These are phyloP conservation scores for Microcyclospora tardicrescens DNA, from an alignment of 2,329 filamentous ascomycete genomes.

Conservation along the genomic window DNA sequence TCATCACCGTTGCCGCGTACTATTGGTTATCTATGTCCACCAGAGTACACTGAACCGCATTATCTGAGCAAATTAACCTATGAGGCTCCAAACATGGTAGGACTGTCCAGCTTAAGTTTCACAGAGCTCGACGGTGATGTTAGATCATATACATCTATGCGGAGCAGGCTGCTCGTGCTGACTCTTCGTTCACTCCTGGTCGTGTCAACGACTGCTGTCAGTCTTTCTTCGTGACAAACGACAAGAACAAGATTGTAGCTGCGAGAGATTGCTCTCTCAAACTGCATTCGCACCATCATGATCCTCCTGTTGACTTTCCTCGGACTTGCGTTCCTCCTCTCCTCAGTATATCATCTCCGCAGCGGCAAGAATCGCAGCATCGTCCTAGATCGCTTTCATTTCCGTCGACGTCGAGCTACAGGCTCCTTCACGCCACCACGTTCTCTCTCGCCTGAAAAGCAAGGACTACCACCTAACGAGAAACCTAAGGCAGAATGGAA, in stretches of 20 bases:
- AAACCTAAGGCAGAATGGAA: conserved; percentile 26
- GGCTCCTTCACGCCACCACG: conserved; percentile 39
- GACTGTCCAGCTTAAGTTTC: not conserved
- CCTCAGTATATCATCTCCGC: conserved; percentile 18
- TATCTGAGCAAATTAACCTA: not conserved
- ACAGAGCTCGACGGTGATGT: too few species aligned
- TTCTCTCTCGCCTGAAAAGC: conserved; percentile 40
- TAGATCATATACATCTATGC: too few species aligned
- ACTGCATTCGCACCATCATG: conserved; percentile 9
- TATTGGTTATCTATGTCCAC: too few species aligned
- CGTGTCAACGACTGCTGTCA: too few species aligned
- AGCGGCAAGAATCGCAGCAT: conserved; percentile 27
- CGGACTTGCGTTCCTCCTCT: conserved; percentile 20
- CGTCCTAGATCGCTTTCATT: conserved; percentile 27
- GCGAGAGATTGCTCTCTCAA: too few species aligned
- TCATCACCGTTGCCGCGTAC: too few species aligned
- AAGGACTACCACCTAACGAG: conserved; percentile 18
- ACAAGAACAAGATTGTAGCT: too few species aligned
- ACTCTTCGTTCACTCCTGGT: too few species aligned
- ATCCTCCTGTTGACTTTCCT: conserved; percentile 16
- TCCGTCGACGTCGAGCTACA: conserved; percentile 32
- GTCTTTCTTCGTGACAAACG: too few species aligned
- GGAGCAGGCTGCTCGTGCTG: too few species aligned
- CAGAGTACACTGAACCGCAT: too few species aligned
- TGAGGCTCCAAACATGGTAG: conserved; percentile 2